Base-by-base conservation (phyloP, 1,139 yeast species). In the Saccharomyces hybrid region DNA sequence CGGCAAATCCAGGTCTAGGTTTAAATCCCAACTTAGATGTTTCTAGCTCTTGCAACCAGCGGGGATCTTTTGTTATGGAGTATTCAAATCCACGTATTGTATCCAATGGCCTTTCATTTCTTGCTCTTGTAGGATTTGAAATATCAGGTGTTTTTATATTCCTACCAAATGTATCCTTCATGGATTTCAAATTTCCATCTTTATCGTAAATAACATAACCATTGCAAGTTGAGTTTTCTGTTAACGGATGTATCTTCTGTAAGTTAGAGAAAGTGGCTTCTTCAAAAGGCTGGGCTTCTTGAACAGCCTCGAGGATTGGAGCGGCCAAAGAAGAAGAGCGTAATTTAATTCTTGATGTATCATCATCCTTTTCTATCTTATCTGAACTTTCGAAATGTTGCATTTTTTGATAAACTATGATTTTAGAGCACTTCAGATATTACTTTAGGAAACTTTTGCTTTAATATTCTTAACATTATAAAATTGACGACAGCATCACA, bases 91-190 rank as follows among this genome's bases (percentile, higher is more conserved):
- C 80, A 60, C 97, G 77, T 64, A 93, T 90, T 2, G 99, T 93
- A 71, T 95, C 99, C 66, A 93, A 74, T 3, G 99, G 99, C 62
- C 99, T 82, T 74, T 93, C 99, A 70, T 90, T 90, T 68, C 98
- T 80, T 16, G 87, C 73, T 65, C 99, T 80, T 13, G 97, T 85
- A 23, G 99, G 99, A 68, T 93, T 93, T 28, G 96, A 88, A 63
- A 85, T 77, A 69, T 93, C 99, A 4, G 95, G 88, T 59, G 79
- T 80, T 4, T 67, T 64, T 63, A 93, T 91, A 5, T 82, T 79
- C 58, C 81, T 80, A 28, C 99, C 99, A 71, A 90, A 91, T 48
- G 88, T 82, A 69, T 93, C 99, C 62, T 82, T 82, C 16, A 65
- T 57, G 64, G 84, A 71, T 52, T 65, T 61, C 38, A 62, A 59